A percentile compares a stretch with the other conserved stretches of the same genome.
phyloP scores from a whole-genome alignment of 164 flowering plant genomes.

The Magnolia changhungtana region DNA sequence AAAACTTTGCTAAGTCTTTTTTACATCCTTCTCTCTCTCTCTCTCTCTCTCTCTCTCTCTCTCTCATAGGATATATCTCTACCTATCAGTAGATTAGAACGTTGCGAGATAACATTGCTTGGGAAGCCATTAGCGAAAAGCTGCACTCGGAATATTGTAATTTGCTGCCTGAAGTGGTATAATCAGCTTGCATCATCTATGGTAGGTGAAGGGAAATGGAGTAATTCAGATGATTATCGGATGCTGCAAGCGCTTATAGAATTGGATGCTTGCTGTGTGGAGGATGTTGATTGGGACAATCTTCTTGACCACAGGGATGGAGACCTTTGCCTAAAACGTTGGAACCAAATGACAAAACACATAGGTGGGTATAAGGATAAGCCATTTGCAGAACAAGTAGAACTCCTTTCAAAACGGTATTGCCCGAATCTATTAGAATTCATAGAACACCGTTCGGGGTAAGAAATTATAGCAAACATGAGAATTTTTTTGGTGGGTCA shows the following conservation, averaged over 20 bases:
- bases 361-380: conserved; percentile 39
- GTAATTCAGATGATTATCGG: conserved; percentile 55
- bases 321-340: conserved; percentile 43
- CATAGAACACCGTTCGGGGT: not conserved
- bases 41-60: no score
- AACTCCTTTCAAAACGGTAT: conserved; percentile 45
- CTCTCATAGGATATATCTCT: no score
- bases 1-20: no score
- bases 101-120: no score
- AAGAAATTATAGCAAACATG: no score
- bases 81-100: no score
- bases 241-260: conserved; percentile 38
- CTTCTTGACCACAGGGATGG: conserved; percentile 40
- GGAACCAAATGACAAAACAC: conserved; percentile 59
- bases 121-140: no score
- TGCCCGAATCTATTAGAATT: conserved; percentile 40
- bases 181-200: conserved; percentile 48
- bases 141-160: no score
- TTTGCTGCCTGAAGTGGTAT: conserved; percentile 11
- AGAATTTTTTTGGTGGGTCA: no score
- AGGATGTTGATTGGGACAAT: conserved; percentile 67
- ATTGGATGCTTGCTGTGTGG: conserved; percentile 54
- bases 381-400: conserved; percentile 61
- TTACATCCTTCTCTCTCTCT: no score
- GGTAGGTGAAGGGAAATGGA: conserved; percentile 58